Evolutionary conservation across 1,284 basidiomycete species (phyloP).

Genomic region (Microbotryum intermedium): DNA sequence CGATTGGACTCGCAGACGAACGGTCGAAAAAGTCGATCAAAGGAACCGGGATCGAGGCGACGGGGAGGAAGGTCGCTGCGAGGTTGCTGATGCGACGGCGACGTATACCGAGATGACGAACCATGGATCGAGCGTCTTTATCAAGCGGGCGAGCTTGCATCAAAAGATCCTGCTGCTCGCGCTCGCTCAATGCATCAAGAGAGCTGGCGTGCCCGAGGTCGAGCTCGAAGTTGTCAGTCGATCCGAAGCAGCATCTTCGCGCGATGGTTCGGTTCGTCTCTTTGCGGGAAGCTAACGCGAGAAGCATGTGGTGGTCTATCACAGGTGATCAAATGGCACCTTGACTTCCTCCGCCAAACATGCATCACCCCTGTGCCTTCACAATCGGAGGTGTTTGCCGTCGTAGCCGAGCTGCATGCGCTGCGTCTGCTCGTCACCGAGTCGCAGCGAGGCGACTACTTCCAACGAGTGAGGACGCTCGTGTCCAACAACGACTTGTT

Average conservation of each 20-base stretch:
- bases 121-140: slow-evolving; percentile 73
- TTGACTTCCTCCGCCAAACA: slow-evolving; percentile 31
- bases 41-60: slow-evolving; percentile 45
- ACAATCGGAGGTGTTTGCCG: slow-evolving; percentile 24
- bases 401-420: slow-evolving; percentile 25
- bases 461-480: slow-evolving; percentile 24
- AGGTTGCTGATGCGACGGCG: slow-evolving; percentile 27
- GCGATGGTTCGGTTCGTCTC: neutral
- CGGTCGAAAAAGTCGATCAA: slow-evolving; percentile 52
- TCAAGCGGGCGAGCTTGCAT: slow-evolving; percentile 71
- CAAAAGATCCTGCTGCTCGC: slow-evolving; percentile 84
- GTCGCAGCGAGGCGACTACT: slow-evolving; percentile 28
- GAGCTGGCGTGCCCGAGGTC: slow-evolving; percentile 58
- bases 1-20: slow-evolving; percentile 49
- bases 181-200: slow-evolving; percentile 68
- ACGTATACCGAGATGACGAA: slow-evolving; percentile 83
- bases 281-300: neutral
- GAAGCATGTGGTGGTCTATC: neutral
- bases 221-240: slow-evolving; percentile 29
- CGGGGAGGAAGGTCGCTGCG: slow-evolving; percentile 39
- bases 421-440: slow-evolving; percentile 30
- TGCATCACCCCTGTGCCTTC: slow-evolving; percentile 11
- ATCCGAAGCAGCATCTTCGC: too few species aligned
- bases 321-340: slow-evolving; percentile 33
- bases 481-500: slow-evolving; percentile 32